Evolutionary conservation across 352 stramenopile species (phyloP), one percentile per base, ranked within the genome.

Genomic region (Globisporangium mamillatum): DNA sequence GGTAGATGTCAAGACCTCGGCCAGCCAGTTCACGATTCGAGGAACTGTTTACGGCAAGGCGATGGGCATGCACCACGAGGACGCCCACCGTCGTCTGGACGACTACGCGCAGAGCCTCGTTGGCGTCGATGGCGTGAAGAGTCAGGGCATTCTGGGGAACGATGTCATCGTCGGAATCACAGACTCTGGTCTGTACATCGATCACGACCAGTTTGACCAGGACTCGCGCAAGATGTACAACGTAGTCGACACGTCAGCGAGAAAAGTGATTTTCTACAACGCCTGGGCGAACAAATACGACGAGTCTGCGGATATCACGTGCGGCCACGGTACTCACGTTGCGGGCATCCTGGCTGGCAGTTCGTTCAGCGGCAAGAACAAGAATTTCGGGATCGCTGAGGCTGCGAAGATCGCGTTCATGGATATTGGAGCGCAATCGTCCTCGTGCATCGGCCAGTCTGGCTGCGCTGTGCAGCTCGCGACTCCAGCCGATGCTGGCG

Each of bases 281-380:
- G 77, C 74, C 1, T 92, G 82, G 84, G 83, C 82, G 38, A 86
- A 94, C 59, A 65, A 67, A 41, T 74, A 73, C 9, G 87, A 94
- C 60, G 80, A 94, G 69, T 78, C 80, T 0, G 85, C 91, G 38
- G 78, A 80, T 3, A 76, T 91, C 14, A 83, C 75, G 18, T 94
- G 87, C 63, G 92, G 90, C 16, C 92, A 98, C 67, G 92, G 92
- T 4, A 98, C 92, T 3, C 92, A 98, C 64, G 90, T 97, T 18
- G 72, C 86, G 1, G 92, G 92, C 0, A 86, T 96, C 7, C 61
- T 94, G 2, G 85, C 82, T 9, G 92, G 92, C 4, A 92, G 80
- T 24, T 94, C 87, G 41, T 88, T 78, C 36, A 94, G 80, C 41
- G 79, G 79, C 10, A 72, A 81, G 44, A 55, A 79, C n/a, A 29